Evolutionary conservation across 73 alveolate genomes (phyloP), one percentile per base, ranked within the genome.

Genomic region (Paramecium bursaria): DNA sequence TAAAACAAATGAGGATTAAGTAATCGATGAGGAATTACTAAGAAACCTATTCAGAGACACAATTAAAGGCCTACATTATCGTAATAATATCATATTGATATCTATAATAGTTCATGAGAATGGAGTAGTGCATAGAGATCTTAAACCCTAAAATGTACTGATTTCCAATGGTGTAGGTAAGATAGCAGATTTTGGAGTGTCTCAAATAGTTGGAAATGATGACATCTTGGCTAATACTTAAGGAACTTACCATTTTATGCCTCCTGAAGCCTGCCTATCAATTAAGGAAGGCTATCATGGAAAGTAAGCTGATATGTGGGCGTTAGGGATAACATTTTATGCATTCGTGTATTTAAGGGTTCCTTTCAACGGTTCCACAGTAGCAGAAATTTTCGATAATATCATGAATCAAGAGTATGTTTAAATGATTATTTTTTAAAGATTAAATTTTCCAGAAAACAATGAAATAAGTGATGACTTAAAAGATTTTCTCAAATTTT

Each of bases 251-350:
- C 95, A 92, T 60, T 96, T 96, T 79, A 85, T 95, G 94, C 97
- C 99, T 19, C 99, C 99, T 17, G 99, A 96, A 74, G 94, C 96
- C 39, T 95, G 98, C 49, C 90, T 88, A 22, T 82, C 79, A 19
- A 85, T 50, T n/a, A 79, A 79, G 51, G 89, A 85, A 30, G 92
- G 90, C 23, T 97, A 87, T 55, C 87, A 91, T 51, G 99, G 99
- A 30, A 95, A 95, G 76, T 95, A 97, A 22, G 91, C 95, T 4
- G 99, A 97, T 87, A 93, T 96, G 6, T 96, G 99, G 99, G 98
- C 99, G 0, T 77, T 95, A 21, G 99, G 99, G 7, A 87, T 95
- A 1, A 94, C 98, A 11, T 75, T 92, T 26, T 96, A 90, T 91
- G 94, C 96, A 21, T 61, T 96, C 48, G 79, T 94, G 3, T 96